Percentiles rank a stretch among this genome's conserved stretches.
Conservation (phyloP, 805 yeast species). For the Cyberlindnera euphorbiae region DNA sequence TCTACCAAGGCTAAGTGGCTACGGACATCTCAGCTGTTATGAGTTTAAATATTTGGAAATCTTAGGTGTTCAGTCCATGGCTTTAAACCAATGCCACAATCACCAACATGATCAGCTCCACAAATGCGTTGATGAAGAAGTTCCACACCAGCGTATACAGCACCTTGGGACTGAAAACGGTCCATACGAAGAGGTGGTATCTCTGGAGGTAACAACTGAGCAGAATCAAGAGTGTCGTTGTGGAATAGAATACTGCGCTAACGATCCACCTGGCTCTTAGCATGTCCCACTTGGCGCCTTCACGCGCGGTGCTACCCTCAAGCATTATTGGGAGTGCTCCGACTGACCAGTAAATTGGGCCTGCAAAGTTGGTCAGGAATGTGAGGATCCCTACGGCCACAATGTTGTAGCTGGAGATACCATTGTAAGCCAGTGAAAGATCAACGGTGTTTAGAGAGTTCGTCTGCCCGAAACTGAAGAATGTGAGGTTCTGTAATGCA, state of each 20-base stretch:
- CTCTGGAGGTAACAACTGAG: slow-evolving; percentile 69
- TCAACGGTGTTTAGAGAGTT: slow-evolving; percentile 91
- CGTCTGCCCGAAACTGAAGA: slow-evolving; percentile 86
- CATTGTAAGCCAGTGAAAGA: slow-evolving; percentile 88
- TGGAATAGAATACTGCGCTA: slow-evolving; percentile 44
- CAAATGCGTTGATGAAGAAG: slow-evolving; percentile 40
- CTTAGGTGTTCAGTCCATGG: too few species aligned
- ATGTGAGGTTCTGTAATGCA: slow-evolving; percentile 67
- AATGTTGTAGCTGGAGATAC: slow-evolving; percentile 66
- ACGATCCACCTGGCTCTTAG: slow-evolving; percentile 27
- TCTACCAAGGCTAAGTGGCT: too few species aligned
- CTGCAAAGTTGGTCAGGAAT: slow-evolving; percentile 78
- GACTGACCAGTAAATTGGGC: slow-evolving; percentile 77
- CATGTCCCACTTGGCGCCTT: slow-evolving; percentile 29
- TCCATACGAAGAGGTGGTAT: slow-evolving; percentile 92
- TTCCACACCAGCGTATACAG: slow-evolving; percentile 80
- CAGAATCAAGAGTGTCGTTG: slow-evolving; percentile 54
- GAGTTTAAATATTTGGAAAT: too few species aligned
- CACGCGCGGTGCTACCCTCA: slow-evolving; percentile 23
- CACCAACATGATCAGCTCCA: slow-evolving; percentile 8
- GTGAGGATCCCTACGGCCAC: slow-evolving; percentile 72
- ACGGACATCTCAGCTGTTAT: too few species aligned
- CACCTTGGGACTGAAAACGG: slow-evolving; percentile 92
- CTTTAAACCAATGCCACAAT: slow-evolving; percentile 6
- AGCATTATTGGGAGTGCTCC: slow-evolving; percentile 37